A percentile compares a stretch with the other conserved stretches of the same genome.
Conservation (phyloP, 169 alveolate species). For the Plasmodium ovale region DNA sequence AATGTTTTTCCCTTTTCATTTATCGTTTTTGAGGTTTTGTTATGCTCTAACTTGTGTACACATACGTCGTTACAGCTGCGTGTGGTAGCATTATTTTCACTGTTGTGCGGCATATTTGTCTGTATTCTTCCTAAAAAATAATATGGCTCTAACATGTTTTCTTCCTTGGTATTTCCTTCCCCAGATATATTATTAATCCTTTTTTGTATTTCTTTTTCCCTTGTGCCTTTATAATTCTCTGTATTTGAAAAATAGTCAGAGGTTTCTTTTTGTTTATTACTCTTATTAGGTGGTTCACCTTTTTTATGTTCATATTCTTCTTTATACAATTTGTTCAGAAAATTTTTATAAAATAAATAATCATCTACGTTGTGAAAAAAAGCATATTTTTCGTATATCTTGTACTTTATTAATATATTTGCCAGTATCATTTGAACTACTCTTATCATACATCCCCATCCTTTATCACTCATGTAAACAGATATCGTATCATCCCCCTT, state of each 20-base stretch:
- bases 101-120: background rate
- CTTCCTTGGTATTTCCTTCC: background rate
- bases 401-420: slow-evolving; percentile 70
- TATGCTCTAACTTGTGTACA: background rate
- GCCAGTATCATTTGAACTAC: slow-evolving; percentile 85
- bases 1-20: background rate
- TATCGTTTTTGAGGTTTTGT: background rate
- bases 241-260: background rate
- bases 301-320: slow-evolving; percentile 4
- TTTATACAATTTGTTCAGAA: background rate
- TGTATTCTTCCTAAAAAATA: background rate
- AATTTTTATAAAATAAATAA: slow-evolving; percentile 50
- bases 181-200: background rate
- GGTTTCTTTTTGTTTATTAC: background rate
- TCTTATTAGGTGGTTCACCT: background rate
- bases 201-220: background rate
- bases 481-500: slow-evolving; percentile 33
- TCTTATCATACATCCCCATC: slow-evolving; percentile 86
- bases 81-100: background rate
- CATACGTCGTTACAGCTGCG: background rate
- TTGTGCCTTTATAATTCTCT: background rate
- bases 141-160: background rate
- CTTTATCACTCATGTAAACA: slow-evolving; percentile 76
- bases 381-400: slow-evolving; percentile 29
- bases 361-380: slow-evolving; percentile 46